Base-by-base conservation (phyloP, 139 green algal species). In the Micractinium conductrix region DNA sequence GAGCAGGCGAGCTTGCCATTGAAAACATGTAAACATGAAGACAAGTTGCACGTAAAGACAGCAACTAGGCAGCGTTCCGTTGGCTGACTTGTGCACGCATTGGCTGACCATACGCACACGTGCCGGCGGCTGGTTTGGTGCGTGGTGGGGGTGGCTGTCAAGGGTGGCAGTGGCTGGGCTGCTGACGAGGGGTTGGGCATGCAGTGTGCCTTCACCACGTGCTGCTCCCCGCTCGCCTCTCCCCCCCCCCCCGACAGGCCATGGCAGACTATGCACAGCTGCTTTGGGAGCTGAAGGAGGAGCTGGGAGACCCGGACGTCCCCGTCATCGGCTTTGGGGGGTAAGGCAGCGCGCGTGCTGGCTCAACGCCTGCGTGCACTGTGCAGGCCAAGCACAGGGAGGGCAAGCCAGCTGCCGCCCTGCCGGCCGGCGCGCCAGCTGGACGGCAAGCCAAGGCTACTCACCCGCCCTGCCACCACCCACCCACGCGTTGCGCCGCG, bases 251-350 rank as follows among this genome's bases (percentile, higher is more conserved):
- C 17, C 37, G 6, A 35, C 42, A 95, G 90, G 94, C 94, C 45
- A 89, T 97, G 80, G 94, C 94, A 10, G 94, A 97, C 81, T 96
- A 93, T 62, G 94, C 93, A 16, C 79, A 82, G 26, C 87, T 97
- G 12, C 81, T 97, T 6, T 87, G 74, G 65, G 69, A 88, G n/a
- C 83, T 94, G 67, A 88, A 75, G 70, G 4, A 60, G 38, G 79
- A 92, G 45, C 74, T 91, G 22, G 9, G 80, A 0, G 88, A 91
- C 45, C 68, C 69, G 35, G 37, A 86, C 30, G 84, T 73, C 26
- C 85, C 94, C 5, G 88, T 97, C 48, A 92, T 97, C 74, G 88
- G 89, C 0, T 97, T 97, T 84, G 94, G 94, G n/a, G 94, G 94
- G 28, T 93, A 58, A 58, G 48, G 48, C 12, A 58, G 48, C 12